Percentiles rank a stretch among this genome's conserved stretches.
These are phyloP conservation scores for Iris pallida DNA, from an alignment of 116 monocot genomes.

Conservation along the genomic window DNA sequence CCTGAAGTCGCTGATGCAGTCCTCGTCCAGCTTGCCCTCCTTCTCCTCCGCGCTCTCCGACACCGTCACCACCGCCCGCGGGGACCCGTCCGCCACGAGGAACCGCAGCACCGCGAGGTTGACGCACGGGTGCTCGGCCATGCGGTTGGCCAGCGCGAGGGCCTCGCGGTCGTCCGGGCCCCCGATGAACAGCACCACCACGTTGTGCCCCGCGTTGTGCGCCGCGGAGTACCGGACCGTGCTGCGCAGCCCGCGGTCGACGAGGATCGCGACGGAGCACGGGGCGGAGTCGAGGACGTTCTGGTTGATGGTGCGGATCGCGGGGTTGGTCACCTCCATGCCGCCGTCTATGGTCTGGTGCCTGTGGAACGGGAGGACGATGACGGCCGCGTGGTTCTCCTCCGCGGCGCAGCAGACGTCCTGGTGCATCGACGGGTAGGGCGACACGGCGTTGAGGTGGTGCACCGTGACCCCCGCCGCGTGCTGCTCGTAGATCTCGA, in stretches of 20 bases:
- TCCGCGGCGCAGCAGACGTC: slow-evolving; percentile 24
- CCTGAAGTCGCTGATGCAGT: slow-evolving; percentile 22
- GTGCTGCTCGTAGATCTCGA: slow-evolving; percentile 25
- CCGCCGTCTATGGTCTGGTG: slow-evolving; percentile 40
- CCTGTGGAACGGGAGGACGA: slow-evolving; percentile 48
- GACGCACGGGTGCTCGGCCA: slow-evolving; percentile 21
- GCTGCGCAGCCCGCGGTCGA: slow-evolving; percentile 28
- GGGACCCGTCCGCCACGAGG: not conserved
- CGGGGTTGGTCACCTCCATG: slow-evolving; percentile 29
- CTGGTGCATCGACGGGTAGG: slow-evolving; percentile 37
- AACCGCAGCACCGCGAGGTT: slow-evolving; percentile 23
- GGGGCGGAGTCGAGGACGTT: slow-evolving; percentile 21
- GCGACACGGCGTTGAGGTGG: slow-evolving; percentile 30
- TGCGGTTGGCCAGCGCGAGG: slow-evolving; percentile 21
- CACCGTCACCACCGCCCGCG: not conserved
- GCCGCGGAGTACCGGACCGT: not conserved
- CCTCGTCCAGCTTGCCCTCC: slow-evolving; percentile 13
- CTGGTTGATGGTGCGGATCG: slow-evolving; percentile 31
- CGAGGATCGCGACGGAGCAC: slow-evolving; percentile 34
- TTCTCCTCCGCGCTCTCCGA: not conserved
- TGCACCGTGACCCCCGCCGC: slow-evolving; percentile 22
- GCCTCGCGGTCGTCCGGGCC: slow-evolving; percentile 39
- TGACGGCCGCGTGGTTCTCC: slow-evolving; percentile 24
- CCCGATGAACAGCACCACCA: slow-evolving; percentile 29
- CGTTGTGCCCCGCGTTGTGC: slow-evolving; percentile 6